A percentile compares a stretch with the other conserved stretches of the same genome.
These are phyloP conservation scores for Lactarius tabidus DNA, from an alignment of 768 basidiomycete genomes.

Conservation along the genomic window DNA sequence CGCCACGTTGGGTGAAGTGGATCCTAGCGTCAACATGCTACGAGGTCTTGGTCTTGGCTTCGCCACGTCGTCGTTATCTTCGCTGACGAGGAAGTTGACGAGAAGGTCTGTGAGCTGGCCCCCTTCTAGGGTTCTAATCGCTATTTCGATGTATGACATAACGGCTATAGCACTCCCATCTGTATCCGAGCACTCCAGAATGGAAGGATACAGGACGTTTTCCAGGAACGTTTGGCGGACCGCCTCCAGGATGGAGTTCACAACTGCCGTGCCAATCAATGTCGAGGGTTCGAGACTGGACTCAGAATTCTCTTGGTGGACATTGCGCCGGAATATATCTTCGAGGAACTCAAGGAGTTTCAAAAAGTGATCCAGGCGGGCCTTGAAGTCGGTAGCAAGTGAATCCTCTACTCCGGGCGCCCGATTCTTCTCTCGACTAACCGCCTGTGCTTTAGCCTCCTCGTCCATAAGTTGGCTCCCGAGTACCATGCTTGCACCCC, in stretches of 20 bases:
- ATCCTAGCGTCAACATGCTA: conserved; percentile 42
- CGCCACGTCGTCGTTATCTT: conserved; percentile 70
- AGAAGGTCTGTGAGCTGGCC: conserved; percentile 67
- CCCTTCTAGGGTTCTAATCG: conserved; percentile 68
- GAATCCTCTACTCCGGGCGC: conserved; percentile 75
- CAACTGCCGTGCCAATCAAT: conserved; percentile 74
- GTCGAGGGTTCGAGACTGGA: conserved; percentile 54
- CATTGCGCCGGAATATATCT: conserved; percentile 76
- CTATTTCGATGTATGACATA: conserved; percentile 90
- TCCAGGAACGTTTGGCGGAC: conserved; percentile 85
- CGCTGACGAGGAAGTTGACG: conserved; percentile 76
- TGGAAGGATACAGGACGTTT: conserved; percentile 88
- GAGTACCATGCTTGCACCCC: conserved; percentile 62
- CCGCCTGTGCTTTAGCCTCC: conserved; percentile 48
- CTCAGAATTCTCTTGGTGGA: conserved; percentile 36
- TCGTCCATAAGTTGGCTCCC: conserved; percentile 59
- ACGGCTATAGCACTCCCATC: conserved; percentile 98
- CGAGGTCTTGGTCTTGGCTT: conserved; percentile 41
- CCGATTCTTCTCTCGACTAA: conserved; percentile 47
- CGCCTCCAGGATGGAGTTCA: conserved; percentile 77
- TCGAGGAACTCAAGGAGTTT: conserved; percentile 89
- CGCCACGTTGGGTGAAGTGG: conserved; percentile 35
- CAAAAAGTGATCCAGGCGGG: conserved; percentile 82
- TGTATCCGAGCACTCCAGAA: conserved; percentile 85
- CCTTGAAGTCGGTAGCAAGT: conserved; percentile 67